Evolutionary conservation across 768 basidiomycete species (phyloP).

Genomic region (Hypholoma fasciculare): DNA sequence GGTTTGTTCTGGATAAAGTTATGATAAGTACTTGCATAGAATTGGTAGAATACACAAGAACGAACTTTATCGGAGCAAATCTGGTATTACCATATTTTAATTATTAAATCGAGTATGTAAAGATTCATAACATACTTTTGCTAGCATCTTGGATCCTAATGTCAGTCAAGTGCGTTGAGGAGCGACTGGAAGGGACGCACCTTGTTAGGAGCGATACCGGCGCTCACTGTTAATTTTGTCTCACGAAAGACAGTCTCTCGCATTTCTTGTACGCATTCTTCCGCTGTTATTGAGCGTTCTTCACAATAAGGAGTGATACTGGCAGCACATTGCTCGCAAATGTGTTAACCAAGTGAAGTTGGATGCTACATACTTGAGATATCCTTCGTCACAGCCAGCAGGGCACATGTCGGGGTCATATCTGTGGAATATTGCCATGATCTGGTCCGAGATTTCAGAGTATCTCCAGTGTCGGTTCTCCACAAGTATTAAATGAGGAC

Average conservation of each 20-base stretch:
- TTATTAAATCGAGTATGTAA: not conserved
- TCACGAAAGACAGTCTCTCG: conserved; percentile 70
- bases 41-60: conserved; percentile 5
- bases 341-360: not conserved
- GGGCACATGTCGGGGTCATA: conserved; percentile 77
- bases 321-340: not conserved
- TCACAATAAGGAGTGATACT: conserved; percentile 86
- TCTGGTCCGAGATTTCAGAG: conserved; percentile 64
- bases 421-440: conserved; percentile 68
- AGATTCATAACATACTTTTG: conserved; percentile 60
- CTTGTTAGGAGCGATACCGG: conserved; percentile 95
- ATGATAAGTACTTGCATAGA: not conserved
- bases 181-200: conserved; percentile 39
- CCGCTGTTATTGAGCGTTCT: conserved; percentile 61
- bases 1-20: conserved; percentile 76
- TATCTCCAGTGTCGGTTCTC: conserved; percentile 60
- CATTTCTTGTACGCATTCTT: conserved; percentile 79
- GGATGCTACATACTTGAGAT: conserved; percentile 70
- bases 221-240: conserved; percentile 88
- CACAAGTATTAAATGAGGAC: conserved; percentile 82
- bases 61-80: conserved; percentile 89
- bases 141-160: conserved; percentile 64
- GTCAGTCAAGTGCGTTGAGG: conserved; percentile 13
- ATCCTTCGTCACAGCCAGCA: conserved; percentile 89
- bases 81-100: conserved; percentile 34